A percentile compares a stretch with the other conserved stretches of the same genome.
These are phyloP conservation scores for Aphanomyces cochlioides DNA, from an alignment of 352 stramenopile genomes.

Conservation along the genomic window DNA sequence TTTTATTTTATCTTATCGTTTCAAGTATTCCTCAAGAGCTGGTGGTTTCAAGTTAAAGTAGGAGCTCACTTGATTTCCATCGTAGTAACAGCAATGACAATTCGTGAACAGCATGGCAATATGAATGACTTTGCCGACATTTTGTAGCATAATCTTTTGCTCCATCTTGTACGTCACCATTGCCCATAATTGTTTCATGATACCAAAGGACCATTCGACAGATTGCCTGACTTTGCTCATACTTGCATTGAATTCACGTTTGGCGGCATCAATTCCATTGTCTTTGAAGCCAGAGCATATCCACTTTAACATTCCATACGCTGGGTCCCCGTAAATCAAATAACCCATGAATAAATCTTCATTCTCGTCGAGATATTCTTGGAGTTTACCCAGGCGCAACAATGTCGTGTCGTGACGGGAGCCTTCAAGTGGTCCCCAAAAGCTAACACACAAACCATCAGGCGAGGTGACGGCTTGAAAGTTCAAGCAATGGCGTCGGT, in stretches of 20 bases:
- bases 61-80: slow-evolving; percentile 8
- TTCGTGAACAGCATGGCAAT: slow-evolving; percentile 19
- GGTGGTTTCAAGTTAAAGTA: slow-evolving; percentile 7
- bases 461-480: slow-evolving; percentile 15
- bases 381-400: not conserved
- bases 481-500: slow-evolving; percentile 8
- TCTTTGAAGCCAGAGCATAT: slow-evolving; percentile 30
- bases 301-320: slow-evolving; percentile 26
- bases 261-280: not conserved
- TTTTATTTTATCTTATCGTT: too few relatives aligned
- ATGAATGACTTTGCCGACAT: not conserved
- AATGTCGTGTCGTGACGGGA: slow-evolving; percentile 18
- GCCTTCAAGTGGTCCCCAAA: slow-evolving; percentile 11
- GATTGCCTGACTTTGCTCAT: slow-evolving; percentile 30
- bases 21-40: slow-evolving; percentile 5
- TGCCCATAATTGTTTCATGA: slow-evolving; percentile 29
- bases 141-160: slow-evolving; percentile 18
- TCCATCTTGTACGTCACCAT: slow-evolving; percentile 28
- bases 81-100: slow-evolving; percentile 9
- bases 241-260: slow-evolving; percentile 19
- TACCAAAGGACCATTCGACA: slow-evolving; percentile 32
- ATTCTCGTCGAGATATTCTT: slow-evolving; percentile 7
- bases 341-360: not conserved
- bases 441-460: slow-evolving; percentile 20
- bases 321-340: slow-evolving; percentile 28